Evolutionary conservation across 352 stramenopile genomes (phyloP), one percentile per base, ranked within the genome.

Genomic region (Pseudoperonospora humuli): DNA sequence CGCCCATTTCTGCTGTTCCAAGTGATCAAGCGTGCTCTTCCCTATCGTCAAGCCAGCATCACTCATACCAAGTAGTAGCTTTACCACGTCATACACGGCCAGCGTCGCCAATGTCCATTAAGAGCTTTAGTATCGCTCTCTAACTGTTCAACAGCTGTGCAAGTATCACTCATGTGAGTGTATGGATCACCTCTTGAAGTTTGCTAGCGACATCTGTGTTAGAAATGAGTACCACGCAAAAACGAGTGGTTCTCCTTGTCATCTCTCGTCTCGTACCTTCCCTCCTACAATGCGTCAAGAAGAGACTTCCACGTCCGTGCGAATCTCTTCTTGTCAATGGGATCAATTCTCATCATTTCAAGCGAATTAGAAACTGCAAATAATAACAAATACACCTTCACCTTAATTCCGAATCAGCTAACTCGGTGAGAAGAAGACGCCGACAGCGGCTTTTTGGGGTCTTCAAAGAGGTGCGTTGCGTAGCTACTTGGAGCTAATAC

Each of bases 81-180:
- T 82, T 70, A 3, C 65, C 61, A 5, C 67, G 72, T n/a, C 68
- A 64, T 0, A 46, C 19, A 6, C 48, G 62, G 11, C 64, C 54
- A 55, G 40, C 35, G 35, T 40, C 23, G 35, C 58, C 5, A 52
- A 37, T 11, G 20, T 27, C 13, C 23, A 26, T 26, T 29, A 74
- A 62, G 66, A 55, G 34, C 31, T 57, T 36, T 39, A 29, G 55
- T 10, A 35, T 39, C 9, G 61, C 65, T 18, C 58, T 75, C 21
- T 72, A 38, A 68, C 44, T 13, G 27, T 55, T 28, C 54, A 50
- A 34, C 49, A 59, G 23, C 32, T 76, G 27, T 64, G 44, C 19
- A 0, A 70, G 13, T 70, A 61, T 54, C 36, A 34, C 13, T 55
- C 39, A 23, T 29, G 33, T 9, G 35, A 13, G 11, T 29, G 23